Percentiles rank a stretch among this genome's conserved stretches.
phyloP scores from a whole-genome alignment of 306 rosid genomes.

The Senna siamea region DNA sequence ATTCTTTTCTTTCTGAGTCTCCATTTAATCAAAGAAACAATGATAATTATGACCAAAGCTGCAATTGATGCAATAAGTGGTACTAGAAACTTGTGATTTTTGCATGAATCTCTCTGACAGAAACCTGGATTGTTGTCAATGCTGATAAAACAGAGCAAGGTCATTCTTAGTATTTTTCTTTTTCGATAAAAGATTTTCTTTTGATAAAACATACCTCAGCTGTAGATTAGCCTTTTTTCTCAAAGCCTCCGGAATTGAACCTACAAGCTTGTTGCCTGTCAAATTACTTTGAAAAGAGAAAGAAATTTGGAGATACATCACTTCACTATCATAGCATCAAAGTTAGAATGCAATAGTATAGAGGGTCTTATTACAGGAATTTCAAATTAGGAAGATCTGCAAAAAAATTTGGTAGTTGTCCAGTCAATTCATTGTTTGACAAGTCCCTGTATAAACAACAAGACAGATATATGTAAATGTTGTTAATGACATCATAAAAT shows the following conservation, averaged over 20 bases:
- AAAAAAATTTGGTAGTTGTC: background rate
- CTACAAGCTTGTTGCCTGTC: slow-evolving; percentile 33
- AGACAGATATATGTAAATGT: no score
- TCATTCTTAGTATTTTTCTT: no score
- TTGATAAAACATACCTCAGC: slow-evolving; percentile 10
- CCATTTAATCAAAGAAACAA: background rate
- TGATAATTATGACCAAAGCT: no score
- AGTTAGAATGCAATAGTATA: no score
- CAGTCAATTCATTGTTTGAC: slow-evolving; percentile 23
- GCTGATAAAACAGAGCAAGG: no score
- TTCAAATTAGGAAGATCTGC: background rate
- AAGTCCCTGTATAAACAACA: slow-evolving; percentile 34
- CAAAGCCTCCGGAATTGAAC: slow-evolving; percentile 35
- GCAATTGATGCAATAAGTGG: no score
- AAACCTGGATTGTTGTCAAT: no score
- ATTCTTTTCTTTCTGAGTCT: slow-evolving; percentile 15
- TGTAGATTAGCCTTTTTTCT: slow-evolving; percentile 10
- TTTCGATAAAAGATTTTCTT: no score
- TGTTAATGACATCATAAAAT: background rate
- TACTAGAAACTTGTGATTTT: no score
- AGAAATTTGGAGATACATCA: background rate
- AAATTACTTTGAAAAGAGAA: slow-evolving; percentile 5
- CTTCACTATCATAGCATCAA: background rate
- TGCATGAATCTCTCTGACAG: no score
- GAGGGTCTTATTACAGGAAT: background rate